Conservation (phyloP, 1,139 yeast species). For the Arxiozyma heterogenica region DNA sequence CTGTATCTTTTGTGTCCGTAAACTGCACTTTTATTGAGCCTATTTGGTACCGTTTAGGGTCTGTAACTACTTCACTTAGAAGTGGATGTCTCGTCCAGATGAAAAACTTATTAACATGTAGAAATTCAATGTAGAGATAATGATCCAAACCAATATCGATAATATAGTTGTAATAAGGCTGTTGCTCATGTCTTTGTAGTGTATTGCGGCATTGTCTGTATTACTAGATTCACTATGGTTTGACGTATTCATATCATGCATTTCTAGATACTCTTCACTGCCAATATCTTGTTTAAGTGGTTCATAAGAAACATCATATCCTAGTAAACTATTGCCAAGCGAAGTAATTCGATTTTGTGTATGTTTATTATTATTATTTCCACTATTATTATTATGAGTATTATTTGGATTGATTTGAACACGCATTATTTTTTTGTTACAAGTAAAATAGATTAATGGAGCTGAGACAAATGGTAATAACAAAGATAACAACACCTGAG, state of each 20-base stretch:
- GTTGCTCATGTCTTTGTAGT: constrained; percentile 56
- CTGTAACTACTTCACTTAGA: constrained; percentile 20
- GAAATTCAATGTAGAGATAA: constrained; percentile 65
- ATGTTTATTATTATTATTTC: constrained; percentile 6
- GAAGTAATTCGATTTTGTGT: not conserved
- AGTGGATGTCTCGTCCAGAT: constrained; percentile 58
- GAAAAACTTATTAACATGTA: constrained; percentile 67
- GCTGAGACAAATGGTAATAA: constrained; percentile 68
- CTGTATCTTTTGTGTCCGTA: not conserved
- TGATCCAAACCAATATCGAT: constrained; percentile 61
- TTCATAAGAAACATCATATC: not conserved
- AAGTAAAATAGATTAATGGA: constrained; percentile 64
- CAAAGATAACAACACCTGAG: constrained; percentile 65
- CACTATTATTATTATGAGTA: constrained; percentile 3
- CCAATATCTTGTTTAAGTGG: not conserved
- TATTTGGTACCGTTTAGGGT: no score
- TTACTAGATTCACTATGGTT: not conserved
- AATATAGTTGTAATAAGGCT: constrained; percentile 45
- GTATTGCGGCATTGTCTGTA: constrained; percentile 6
- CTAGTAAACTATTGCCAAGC: not conserved
- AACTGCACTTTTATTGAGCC: no score
- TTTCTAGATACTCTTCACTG: constrained; percentile 7
- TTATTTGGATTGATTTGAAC: constrained; percentile 31
- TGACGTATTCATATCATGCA: constrained; percentile 15
- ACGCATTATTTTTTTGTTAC: constrained; percentile 49